phyloP scores from a whole-genome alignment of 1,139 yeast genomes.

The Debaryomyces robertsiae region DNA sequence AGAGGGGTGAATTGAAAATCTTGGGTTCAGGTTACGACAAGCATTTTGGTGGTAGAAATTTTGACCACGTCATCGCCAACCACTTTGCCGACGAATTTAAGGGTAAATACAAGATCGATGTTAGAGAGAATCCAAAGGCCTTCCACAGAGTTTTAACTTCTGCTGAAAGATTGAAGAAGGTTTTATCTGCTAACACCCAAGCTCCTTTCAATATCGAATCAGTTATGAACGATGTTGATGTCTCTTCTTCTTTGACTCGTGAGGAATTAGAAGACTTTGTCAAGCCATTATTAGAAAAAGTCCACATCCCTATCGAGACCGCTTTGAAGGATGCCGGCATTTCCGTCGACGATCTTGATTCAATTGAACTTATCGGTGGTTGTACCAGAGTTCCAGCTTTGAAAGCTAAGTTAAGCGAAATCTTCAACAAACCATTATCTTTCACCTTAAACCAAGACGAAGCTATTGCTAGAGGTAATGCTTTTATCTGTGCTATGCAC shows the following conservation, averaged over 20 bases:
- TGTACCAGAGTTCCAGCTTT: slow-evolving; percentile 96
- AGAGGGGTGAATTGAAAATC: slow-evolving; percentile 94
- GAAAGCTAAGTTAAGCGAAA: slow-evolving; percentile 76
- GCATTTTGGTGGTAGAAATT: slow-evolving; percentile 98
- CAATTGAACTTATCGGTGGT: slow-evolving; percentile 96
- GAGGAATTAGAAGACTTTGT: slow-evolving; percentile 91
- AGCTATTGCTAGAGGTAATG: slow-evolving; percentile 99
- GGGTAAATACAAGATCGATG: slow-evolving; percentile 90
- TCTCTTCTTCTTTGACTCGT: slow-evolving; percentile 84
- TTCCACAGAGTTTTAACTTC: slow-evolving; percentile 89
- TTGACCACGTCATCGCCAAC: slow-evolving; percentile 90
- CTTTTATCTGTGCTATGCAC: slow-evolving; percentile 98
- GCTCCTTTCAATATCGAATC: slow-evolving; percentile 97
- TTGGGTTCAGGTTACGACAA: slow-evolving; percentile 92
- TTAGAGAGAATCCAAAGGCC: slow-evolving; percentile 89
- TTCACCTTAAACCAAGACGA: slow-evolving; percentile 98
- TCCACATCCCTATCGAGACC: slow-evolving; percentile 72
- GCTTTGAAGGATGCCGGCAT: slow-evolving; percentile 85
- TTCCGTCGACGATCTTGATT: slow-evolving; percentile 72
- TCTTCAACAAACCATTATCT: slow-evolving; percentile 85
- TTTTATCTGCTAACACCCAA: slow-evolving; percentile 89
- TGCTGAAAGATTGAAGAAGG: slow-evolving; percentile 93
- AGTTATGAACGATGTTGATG: slow-evolving; percentile 96
- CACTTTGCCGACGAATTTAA: slow-evolving; percentile 93
- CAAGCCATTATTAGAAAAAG: slow-evolving; percentile 75